Percentiles rank a stretch among this genome's conserved stretches.
phyloP scores from a whole-genome alignment of 2,329 filamentous ascomycete genomes.

The Thelonectria olida region DNA sequence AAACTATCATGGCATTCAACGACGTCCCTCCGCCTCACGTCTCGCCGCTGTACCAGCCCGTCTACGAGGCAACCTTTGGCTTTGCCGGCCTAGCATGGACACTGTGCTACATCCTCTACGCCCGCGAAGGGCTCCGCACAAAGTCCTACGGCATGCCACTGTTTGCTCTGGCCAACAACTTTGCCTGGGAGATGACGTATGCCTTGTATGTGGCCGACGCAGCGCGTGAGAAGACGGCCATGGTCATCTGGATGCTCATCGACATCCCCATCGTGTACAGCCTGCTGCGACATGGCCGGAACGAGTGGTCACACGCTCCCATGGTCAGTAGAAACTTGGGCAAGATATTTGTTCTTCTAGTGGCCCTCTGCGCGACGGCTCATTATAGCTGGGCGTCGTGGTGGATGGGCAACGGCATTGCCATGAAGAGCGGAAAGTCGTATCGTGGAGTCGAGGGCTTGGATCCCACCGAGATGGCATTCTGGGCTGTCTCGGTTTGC shows the following conservation, averaged over 20 bases:
- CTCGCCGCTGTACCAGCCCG: constrained; percentile 12
- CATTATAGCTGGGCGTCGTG: constrained; percentile 14
- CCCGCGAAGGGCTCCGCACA: constrained; percentile 4
- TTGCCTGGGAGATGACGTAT: constrained; percentile 18
- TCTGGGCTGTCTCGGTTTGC: constrained; percentile 12
- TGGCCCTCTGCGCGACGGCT: neutral
- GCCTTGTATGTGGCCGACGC: constrained; percentile 3
- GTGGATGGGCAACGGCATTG: constrained; percentile 17
- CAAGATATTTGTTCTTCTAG: constrained; percentile 7
- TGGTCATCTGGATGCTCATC: constrained; percentile 18
- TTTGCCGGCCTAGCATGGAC: constrained; percentile 18
- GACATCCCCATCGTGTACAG: constrained; percentile 19
- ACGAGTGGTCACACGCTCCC: constrained; percentile 15
- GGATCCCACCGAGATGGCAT: constrained; percentile 16
- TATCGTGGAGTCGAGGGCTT: constrained; percentile 16
- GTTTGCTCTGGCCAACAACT: constrained; percentile 17
- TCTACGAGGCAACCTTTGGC: constrained; percentile 19
- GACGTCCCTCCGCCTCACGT: constrained; percentile 16
- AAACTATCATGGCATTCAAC: constrained; percentile 21
- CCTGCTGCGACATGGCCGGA: neutral
- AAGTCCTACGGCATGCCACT: constrained; percentile 22
- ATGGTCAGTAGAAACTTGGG: constrained; percentile 16
- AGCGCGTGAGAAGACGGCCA: constrained; percentile 9
- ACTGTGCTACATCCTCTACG: constrained; percentile 18
- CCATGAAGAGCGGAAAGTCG: constrained; percentile 18